Base-by-base conservation (phyloP, 164 flowering plant genomes). In the Echeveria elegans region DNA sequence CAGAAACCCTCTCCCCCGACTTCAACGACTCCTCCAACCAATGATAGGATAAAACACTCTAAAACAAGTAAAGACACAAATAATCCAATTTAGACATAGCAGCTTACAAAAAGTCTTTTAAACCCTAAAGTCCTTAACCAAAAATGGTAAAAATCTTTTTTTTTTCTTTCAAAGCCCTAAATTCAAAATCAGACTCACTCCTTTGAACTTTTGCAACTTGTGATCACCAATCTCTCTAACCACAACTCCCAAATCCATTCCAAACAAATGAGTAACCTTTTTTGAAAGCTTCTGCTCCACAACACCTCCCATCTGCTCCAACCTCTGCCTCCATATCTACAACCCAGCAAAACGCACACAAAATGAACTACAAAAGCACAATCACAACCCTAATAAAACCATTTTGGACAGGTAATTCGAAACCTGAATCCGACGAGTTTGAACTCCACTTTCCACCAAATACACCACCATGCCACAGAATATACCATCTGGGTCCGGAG, bases 11-110 rank as follows among this genome's bases (percentile, higher is more conserved):
- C 67, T 86, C 82, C 30, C 97, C 99, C 12, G 32, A 47, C 64
- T 71, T 86, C 79, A 94, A 79, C 75, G 96, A 82, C 69, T 91
- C 96, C 77, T 94, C 97, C 23, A 94, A 71, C 99, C 99, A 94
- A 75, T 85, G 88, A 71, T 84, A 94, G 34, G 64, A 64, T n/a
- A 94, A 83, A 72, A 88, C 67, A 19, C 61, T 80, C 99, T 91
- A 58, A 50, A 15, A 38, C 70, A 26, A 40, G 47, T 15, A 18
- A 24, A 40, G 36, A 65, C 31, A 63, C 9, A 40, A 52, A 45
- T 28, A 21, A 40, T 40, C 52, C 23, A 24, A 21, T 66, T 50
- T n/a, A n/a, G n/a, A n/a, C n/a, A 8, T 32, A 40, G 2, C 14
- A 48, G n/a, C 31, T 43, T 30, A 28, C 28, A 30, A 45, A 65